A percentile compares a stretch with the other conserved stretches of the same genome.
These are phyloP conservation scores for Tanacetum coccineum DNA, from an alignment of 129 eudicot genomes.

Conservation along the genomic window DNA sequence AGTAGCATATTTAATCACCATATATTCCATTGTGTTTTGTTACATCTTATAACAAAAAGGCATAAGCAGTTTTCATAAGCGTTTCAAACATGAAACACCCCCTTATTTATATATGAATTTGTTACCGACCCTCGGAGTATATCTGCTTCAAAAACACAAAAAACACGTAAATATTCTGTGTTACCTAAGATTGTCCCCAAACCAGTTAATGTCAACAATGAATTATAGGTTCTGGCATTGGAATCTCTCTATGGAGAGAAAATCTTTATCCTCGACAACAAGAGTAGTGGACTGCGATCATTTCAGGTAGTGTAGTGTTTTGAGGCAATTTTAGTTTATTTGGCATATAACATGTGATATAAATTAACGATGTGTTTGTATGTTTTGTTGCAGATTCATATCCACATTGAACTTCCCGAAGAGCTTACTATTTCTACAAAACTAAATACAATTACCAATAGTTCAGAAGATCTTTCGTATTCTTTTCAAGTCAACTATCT, in stretches of 20 bases:
- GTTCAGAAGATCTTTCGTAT: constrained; percentile 49
- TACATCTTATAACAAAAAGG: too few relatives aligned
- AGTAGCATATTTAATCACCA: too few relatives aligned
- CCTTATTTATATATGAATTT: too few relatives aligned
- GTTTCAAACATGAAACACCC: too few relatives aligned
- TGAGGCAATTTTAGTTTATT: neutral
- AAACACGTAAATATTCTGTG: neutral
- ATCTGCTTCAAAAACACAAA: neutral
- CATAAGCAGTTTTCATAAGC: too few relatives aligned
- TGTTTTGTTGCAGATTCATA: constrained; percentile 53
- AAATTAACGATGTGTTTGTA: neutral
- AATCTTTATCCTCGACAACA: constrained; percentile 51
- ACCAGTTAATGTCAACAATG: constrained; percentile 1
- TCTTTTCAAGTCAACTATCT: constrained; percentile 63
- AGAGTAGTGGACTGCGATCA: constrained; percentile 44
- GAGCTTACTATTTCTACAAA: constrained; percentile 53
- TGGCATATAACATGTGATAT: neutral
- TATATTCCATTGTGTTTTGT: too few relatives aligned
- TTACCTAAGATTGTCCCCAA: neutral
- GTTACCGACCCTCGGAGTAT: neutral
- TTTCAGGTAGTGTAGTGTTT: constrained; percentile 54
- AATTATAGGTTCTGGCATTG: constrained; percentile 66
- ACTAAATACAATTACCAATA: constrained; percentile 23
- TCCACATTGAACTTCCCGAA: constrained; percentile 51
- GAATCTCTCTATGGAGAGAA: constrained; percentile 83